Base-by-base conservation (phyloP, 2,329 filamentous ascomycete genomes). In the Magnaporthales sp. region DNA sequence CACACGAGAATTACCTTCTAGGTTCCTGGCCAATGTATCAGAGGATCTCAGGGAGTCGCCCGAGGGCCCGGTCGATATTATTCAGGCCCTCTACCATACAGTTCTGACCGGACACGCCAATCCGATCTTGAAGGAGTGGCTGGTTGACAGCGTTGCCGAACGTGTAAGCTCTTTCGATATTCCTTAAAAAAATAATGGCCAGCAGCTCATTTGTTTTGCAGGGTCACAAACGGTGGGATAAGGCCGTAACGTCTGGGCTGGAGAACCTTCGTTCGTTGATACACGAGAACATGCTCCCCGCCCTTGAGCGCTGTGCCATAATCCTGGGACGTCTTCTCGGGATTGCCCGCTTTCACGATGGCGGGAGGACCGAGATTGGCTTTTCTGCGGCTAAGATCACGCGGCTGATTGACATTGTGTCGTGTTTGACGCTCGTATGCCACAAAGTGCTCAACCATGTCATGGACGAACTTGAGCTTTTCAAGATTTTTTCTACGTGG, bases 151-250 rank as follows among this genome's bases (percentile, higher is more conserved):
- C 70, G 79, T 97, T 31, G 86, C 88, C 8, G 92, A 96, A 74
- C 82, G 91, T 69, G 91, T 93, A 80, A 73, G 85, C 76, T 65
- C 1, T 27, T 9, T 60, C 29, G 5, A 64, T 26, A 31, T 61
- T 26, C 51, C 60, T 24, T 26, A 10, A 15, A 64, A 56, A n/a
- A n/a, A n/a, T n/a, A n/a, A 60, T 63, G 24, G 5, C 11, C 56
- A 60, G 15, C 15, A 29, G 56, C 56, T 60, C 24, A 60, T 27
- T 38, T 38, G 13, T 24, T 7, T 27, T 31, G 24, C 64, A 95
- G 90, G 93, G 93, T 0, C 91, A 96, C 72, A 97, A 97, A 77
- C 84, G 95, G 63, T 99, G 95, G 95, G 93, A 98, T 69, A 96
- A 94, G 73, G 89, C 91, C 6, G 90, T 96, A 2, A 84, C 86